phyloP scores from a whole-genome alignment of 306 rosid species.

The Ochetophila trinervis region DNA sequence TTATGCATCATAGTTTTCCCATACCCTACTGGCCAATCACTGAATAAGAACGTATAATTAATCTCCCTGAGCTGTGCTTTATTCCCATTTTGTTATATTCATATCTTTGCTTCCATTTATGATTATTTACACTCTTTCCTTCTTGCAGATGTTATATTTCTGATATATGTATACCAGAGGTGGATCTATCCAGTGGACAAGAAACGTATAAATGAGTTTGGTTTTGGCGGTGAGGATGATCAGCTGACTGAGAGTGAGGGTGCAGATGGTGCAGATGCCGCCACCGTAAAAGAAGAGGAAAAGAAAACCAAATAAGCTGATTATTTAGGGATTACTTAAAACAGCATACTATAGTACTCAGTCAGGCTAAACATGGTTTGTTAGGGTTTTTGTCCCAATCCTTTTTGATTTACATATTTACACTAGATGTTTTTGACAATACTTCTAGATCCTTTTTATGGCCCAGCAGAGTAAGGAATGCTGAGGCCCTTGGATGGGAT shows the following conservation, averaged over 20 bases:
- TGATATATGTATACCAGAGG: constrained; percentile 77
- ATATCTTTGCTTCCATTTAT: constrained; percentile 12
- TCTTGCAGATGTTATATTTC: constrained; percentile 84
- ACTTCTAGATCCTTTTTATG: too few species aligned
- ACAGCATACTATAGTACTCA: constrained; percentile 24
- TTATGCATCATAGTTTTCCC: too few species aligned
- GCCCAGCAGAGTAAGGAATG: too few species aligned
- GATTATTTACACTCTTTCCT: constrained; percentile 21
- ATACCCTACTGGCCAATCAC: too few species aligned
- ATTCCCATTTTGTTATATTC: background rate
- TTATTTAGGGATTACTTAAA: constrained; percentile 22
- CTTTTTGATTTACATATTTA: constrained; percentile 23
- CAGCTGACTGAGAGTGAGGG: constrained; percentile 38
- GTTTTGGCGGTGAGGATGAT: constrained; percentile 89
- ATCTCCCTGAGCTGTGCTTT: background rate
- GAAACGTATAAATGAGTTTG: constrained; percentile 89
- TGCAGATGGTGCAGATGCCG: constrained; percentile 29
- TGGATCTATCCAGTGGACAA: constrained; percentile 95
- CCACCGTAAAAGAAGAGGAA: constrained; percentile 63
- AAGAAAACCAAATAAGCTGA: constrained; percentile 84
- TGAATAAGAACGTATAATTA: background rate
- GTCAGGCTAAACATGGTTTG: constrained; percentile 16
- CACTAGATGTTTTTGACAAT: constrained; percentile 19
- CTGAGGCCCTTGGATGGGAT: too few species aligned
- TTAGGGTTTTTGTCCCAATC: constrained; percentile 19